Evolutionary conservation across 2,329 filamentous ascomycete genomes (phyloP).

Genomic region (Aspergillus glaucus): DNA sequence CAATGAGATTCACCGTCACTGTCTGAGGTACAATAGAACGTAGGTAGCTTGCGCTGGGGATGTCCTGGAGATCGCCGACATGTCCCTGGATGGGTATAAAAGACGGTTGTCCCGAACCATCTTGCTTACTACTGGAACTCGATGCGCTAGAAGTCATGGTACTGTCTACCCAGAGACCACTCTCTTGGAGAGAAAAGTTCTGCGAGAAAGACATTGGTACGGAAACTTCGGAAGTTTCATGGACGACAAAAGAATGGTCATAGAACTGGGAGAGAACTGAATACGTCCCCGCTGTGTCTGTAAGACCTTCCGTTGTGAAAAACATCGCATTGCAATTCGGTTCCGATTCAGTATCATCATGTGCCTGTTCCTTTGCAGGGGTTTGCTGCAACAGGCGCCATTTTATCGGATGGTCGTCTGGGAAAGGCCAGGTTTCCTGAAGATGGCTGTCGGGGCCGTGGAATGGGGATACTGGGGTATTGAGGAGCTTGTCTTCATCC

Average conservation of each 20-base stretch:
- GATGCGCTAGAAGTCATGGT: conserved; percentile 12
- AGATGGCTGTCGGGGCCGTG: conserved; percentile 6
- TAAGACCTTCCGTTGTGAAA: conserved; percentile 25
- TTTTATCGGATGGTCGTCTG: conserved; percentile 15
- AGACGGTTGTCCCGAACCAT: conserved; percentile 2
- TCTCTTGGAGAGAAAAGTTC: conserved; percentile 20
- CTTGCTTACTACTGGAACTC: conserved; percentile 7
- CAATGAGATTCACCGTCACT: conserved; percentile 75
- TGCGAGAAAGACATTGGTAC: conserved; percentile 14
- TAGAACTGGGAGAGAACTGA: conserved; percentile 60
- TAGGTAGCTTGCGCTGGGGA: conserved; percentile 64
- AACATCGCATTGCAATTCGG: conserved; percentile 17
- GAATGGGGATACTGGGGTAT: conserved; percentile 38
- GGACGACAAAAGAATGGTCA: conserved; percentile 67
- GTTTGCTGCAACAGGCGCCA: conserved; percentile 25
- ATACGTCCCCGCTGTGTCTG: conserved; percentile 14
- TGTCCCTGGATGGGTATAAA: conserved; percentile 35
- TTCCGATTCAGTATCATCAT: background rate
- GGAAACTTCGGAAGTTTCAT: conserved; percentile 48
- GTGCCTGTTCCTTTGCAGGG: conserved; percentile 4
- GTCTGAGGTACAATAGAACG: conserved; percentile 68
- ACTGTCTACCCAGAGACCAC: conserved; percentile 14
- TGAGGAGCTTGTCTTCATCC: conserved; percentile 46
- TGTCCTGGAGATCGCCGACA: conserved; percentile 59
- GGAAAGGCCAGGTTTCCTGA: conserved; percentile 3